These are phyloP conservation scores for Leccinum imitatum DNA, from an alignment of 768 basidiomycete species.

Conservation along the genomic window DNA sequence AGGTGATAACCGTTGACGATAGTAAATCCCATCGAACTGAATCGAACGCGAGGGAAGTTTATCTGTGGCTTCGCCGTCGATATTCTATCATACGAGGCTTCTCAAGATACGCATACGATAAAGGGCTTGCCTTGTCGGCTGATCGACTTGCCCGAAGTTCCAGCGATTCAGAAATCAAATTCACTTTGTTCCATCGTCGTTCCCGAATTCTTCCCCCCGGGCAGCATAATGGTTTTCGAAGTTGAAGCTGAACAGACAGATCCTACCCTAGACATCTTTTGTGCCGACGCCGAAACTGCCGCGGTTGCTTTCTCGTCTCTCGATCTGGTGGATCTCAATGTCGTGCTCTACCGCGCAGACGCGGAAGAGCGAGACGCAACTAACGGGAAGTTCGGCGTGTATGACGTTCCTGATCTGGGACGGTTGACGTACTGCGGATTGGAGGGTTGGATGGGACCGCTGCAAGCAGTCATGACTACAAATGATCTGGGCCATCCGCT, in stretches of 20 bases:
- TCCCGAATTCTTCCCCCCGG: conserved; percentile 92
- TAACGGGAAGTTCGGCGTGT: conserved; percentile 73
- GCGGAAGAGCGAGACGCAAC: conserved; percentile 93
- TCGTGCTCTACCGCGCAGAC: conserved; percentile 81
- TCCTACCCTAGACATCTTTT: conserved; percentile 67
- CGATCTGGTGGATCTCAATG: conserved; percentile 85
- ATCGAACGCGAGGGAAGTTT: conserved; percentile 75
- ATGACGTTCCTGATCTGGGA: conserved; percentile 75
- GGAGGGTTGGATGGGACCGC: conserved; percentile 95
- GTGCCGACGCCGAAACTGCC: conserved; percentile 66
- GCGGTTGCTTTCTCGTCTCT: conserved; percentile 72
- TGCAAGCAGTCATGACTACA: conserved; percentile 78
- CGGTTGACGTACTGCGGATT: conserved; percentile 88
- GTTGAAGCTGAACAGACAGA: conserved; percentile 81
- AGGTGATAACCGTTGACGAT: not conserved
- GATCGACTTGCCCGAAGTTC: conserved; percentile 57
- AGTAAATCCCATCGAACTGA: conserved; percentile 87
- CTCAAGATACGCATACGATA: conserved; percentile 51
- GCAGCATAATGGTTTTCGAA: conserved; percentile 90
- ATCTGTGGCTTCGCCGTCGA: conserved; percentile 77
- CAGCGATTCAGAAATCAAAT: conserved; percentile 62
- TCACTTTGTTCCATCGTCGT: conserved; percentile 77
- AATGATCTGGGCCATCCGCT: conserved; percentile 95
- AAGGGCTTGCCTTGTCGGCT: conserved; percentile 74
- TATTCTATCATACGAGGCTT: conserved; percentile 58